Evolutionary conservation across 2,329 filamentous ascomycete genomes (phyloP).

Genomic region (Nectriaceae sp.): DNA sequence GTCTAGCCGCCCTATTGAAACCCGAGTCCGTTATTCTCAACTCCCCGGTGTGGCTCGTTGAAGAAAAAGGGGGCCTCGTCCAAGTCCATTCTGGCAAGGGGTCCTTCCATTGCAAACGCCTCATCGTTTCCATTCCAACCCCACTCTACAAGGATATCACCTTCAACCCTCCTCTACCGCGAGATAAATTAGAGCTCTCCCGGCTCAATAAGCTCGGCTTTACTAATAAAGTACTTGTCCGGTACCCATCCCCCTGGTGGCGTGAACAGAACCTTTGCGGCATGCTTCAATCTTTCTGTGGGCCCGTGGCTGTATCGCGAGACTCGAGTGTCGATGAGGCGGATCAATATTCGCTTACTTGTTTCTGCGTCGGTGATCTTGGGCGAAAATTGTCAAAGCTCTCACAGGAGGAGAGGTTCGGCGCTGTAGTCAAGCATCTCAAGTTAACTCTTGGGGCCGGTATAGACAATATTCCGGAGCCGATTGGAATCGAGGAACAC

Average conservation of each 20-base stretch:
- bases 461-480: constrained; percentile 30
- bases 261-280: constrained; percentile 43
- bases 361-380: constrained; percentile 41
- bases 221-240: not conserved
- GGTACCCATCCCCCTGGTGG: not conserved
- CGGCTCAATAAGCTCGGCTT: not conserved
- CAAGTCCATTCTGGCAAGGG: too few relatives aligned
- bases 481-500: constrained; percentile 34
- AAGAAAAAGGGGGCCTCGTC: too few relatives aligned
- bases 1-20: too few relatives aligned
- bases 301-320: constrained; percentile 46
- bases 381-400: constrained; percentile 35
- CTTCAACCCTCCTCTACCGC: not conserved
- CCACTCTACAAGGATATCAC: not conserved
- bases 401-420: constrained; percentile 17
- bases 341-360: constrained; percentile 36
- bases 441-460: constrained; percentile 25
- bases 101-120: too few relatives aligned
- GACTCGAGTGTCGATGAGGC: constrained; percentile 40
- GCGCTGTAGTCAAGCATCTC: not conserved
- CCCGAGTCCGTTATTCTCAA: too few relatives aligned
- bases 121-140: not conserved
- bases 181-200: not conserved
- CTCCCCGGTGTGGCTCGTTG: too few relatives aligned
- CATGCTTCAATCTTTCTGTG: constrained; percentile 44